These are phyloP conservation scores for Toxicodendron radicans DNA, from an alignment of 345 rosid genomes.

Conservation along the genomic window DNA sequence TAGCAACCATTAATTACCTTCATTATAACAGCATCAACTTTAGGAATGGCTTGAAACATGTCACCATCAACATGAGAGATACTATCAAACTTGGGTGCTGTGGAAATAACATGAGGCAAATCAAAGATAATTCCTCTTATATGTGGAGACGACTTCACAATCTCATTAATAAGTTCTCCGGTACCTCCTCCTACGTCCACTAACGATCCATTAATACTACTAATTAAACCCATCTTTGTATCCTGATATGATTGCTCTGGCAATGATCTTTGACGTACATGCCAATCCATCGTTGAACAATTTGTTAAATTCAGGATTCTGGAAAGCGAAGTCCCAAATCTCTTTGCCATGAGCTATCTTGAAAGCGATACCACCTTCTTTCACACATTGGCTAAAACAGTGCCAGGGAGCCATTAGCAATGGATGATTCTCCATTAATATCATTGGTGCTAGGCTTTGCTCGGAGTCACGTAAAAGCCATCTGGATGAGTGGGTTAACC, in stretches of 20 bases:
- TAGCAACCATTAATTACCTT: slow-evolving; percentile 23
- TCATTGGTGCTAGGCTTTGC: slow-evolving; percentile 28
- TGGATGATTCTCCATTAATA: slow-evolving; percentile 27
- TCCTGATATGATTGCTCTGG: slow-evolving; percentile 7
- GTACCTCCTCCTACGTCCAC: slow-evolving; percentile 46
- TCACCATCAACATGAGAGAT: slow-evolving; percentile 34
- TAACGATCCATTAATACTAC: slow-evolving; percentile 9
- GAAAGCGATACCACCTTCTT: slow-evolving; percentile 41
- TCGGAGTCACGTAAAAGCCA: slow-evolving; percentile 35
- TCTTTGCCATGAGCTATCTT: slow-evolving; percentile 32
- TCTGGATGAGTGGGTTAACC: slow-evolving; percentile 23
- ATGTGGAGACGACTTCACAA: slow-evolving; percentile 31
- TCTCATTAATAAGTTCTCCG: slow-evolving; percentile 21
- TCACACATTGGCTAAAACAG: slow-evolving; percentile 23
- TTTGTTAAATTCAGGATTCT: slow-evolving; percentile 27
- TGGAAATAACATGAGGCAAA: slow-evolving; percentile 39
- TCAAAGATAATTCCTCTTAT: slow-evolving; percentile 38
- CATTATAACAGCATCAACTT: slow-evolving; percentile 34
- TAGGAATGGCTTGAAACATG: slow-evolving; percentile 36
- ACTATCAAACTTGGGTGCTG: slow-evolving; percentile 30
- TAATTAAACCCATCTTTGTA: slow-evolving; percentile 31
- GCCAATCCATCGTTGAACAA: slow-evolving; percentile 34
- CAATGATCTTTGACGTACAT: slow-evolving; percentile 26
- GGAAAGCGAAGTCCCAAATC: slow-evolving; percentile 25
- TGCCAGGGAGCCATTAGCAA: slow-evolving; percentile 27